A percentile compares a stretch with the other conserved stretches of the same genome.
Conservation (phyloP, 768 basidiomycete species). For the Imleria badia region DNA sequence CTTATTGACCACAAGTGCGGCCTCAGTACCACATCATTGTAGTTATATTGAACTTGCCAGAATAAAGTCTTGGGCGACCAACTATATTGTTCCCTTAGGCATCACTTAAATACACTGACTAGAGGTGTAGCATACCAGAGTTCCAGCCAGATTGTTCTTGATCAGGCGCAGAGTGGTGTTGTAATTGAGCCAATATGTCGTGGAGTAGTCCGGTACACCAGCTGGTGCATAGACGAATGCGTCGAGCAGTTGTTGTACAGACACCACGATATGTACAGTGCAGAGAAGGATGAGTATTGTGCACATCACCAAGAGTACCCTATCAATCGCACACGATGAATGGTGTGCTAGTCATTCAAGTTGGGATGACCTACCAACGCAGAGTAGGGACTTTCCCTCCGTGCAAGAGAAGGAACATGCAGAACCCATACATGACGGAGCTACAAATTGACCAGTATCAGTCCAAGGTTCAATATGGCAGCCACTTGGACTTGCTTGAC, state of each 20-base stretch:
- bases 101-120: not conserved
- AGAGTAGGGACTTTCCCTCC: not conserved
- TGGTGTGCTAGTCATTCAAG: no score
- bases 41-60: not conserved
- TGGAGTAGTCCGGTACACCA: not conserved
- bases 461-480: no score
- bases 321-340: not conserved
- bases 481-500: not conserved
- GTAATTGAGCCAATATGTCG: not conserved
- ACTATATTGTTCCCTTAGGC: not conserved
- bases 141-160: not conserved
- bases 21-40: not conserved
- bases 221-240: no score
- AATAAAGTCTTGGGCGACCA: not conserved
- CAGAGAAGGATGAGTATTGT: not conserved
- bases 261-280: not conserved
- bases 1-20: not conserved
- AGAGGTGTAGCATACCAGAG: not conserved
- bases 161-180: not conserved
- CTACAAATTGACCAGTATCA: not conserved
- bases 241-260: constrained; percentile 1
- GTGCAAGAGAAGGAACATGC: not conserved
- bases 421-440: not conserved
- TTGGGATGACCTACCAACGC: not conserved
- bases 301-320: not conserved